These are phyloP conservation scores for Pseudogymnoascus sp. DNA, from an alignment of 2,329 filamentous ascomycete species.

Conservation along the genomic window DNA sequence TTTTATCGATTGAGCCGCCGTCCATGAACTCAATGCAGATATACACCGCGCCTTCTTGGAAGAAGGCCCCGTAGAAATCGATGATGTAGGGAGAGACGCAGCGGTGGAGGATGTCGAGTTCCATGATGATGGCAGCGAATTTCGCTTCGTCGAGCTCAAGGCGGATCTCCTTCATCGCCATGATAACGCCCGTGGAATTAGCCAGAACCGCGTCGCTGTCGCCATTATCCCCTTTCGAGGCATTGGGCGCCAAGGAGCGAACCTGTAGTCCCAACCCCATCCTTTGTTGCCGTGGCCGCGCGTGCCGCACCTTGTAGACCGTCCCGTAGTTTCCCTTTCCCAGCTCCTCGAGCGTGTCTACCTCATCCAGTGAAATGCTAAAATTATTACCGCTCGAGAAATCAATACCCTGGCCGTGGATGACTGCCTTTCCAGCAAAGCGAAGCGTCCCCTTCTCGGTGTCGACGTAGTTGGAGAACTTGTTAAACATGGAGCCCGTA, in stretches of 20 bases:
- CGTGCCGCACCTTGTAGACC: slow-evolving; percentile 91
- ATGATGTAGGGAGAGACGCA: slow-evolving; percentile 95
- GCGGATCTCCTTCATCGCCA: slow-evolving; percentile 99
- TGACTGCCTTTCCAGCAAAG: slow-evolving; percentile 85
- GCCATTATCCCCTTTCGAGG: slow-evolving; percentile 17
- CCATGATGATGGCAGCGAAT: slow-evolving; percentile 94
- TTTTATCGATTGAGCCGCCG: slow-evolving; percentile 91
- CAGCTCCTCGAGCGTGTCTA: slow-evolving; percentile 85
- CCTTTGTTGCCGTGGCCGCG: slow-evolving; percentile 51
- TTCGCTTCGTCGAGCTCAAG: slow-evolving; percentile 94
- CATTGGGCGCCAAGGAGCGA: slow-evolving; percentile 26
- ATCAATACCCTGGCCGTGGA: slow-evolving; percentile 83
- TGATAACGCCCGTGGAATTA: slow-evolving; percentile 62
- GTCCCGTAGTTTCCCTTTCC: slow-evolving; percentile 98
- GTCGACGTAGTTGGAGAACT: slow-evolving; percentile 77
- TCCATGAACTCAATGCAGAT: slow-evolving; percentile 99
- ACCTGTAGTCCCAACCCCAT: slow-evolving; percentile 51
- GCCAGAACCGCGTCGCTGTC: slow-evolving; percentile 20
- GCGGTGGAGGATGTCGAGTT: slow-evolving; percentile 89
- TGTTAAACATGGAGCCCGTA: slow-evolving; percentile 47
- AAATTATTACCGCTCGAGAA: slow-evolving; percentile 87
- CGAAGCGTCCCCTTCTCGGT: slow-evolving; percentile 84
- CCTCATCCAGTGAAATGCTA: slow-evolving; percentile 89
- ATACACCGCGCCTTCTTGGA: slow-evolving; percentile 97
- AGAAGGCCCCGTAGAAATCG: slow-evolving; percentile 98